These are phyloP conservation scores for Hericium rajendrae DNA, from an alignment of 768 basidiomycete species.

Conservation along the genomic window DNA sequence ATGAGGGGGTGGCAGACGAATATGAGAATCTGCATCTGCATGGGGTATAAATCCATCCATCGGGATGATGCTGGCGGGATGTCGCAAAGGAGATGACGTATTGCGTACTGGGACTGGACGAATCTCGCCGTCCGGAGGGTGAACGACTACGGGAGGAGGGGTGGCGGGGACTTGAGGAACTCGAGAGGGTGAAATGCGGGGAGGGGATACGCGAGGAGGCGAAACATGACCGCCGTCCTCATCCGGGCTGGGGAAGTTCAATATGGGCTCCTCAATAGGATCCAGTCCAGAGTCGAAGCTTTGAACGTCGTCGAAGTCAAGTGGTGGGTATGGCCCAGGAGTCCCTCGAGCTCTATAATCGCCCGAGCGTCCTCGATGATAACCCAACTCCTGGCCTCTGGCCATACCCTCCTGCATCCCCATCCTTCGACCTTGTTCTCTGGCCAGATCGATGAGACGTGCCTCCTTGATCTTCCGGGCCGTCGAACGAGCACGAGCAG, in stretches of 20 bases:
- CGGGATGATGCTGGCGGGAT: constrained; percentile 8
- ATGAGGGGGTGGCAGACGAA: constrained; percentile 13
- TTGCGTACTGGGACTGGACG: constrained; percentile 6
- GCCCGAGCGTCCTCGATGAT: constrained; percentile 18
- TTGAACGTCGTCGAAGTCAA: constrained; percentile 5
- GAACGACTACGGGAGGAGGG: background rate
- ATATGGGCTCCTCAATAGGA: constrained; percentile 12
- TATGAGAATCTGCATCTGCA: constrained; percentile 7
- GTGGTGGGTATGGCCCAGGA: background rate
- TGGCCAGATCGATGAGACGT: constrained; percentile 36
- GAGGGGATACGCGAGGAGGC: background rate
- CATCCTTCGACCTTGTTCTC: constrained; percentile 42
- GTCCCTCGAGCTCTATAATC: constrained; percentile 2
- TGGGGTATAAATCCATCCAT: constrained; percentile 11
- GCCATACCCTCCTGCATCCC: constrained; percentile 45
- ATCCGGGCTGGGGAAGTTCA: constrained; percentile 8
- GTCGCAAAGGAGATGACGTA: constrained; percentile 3
- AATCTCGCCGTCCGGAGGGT: background rate
- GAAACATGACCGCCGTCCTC: background rate
- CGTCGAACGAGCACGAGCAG: constrained; percentile 33
- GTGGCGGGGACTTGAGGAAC: background rate
- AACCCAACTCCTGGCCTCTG: constrained; percentile 23
- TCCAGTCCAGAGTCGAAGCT: constrained; percentile 1
- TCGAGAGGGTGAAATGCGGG: background rate
- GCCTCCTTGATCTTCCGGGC: constrained; percentile 38